phyloP scores from a whole-genome alignment of 2,329 filamentous ascomycete genomes.

The Ophiosphaerella narmari region DNA sequence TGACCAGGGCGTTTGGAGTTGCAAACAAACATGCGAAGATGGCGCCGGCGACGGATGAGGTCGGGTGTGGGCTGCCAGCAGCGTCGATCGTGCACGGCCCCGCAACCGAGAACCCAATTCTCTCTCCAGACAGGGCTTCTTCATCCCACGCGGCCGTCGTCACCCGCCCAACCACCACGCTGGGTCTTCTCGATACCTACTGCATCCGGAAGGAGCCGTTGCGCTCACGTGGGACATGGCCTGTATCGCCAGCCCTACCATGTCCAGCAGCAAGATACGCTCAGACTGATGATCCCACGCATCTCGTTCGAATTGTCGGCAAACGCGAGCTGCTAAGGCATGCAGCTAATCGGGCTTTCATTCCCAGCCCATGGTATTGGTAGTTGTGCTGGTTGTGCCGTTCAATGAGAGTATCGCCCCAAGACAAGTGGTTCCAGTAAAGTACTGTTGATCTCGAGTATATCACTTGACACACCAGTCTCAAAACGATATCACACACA shows the following conservation, averaged over 20 bases:
- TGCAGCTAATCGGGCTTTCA: neutral
- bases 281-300: neutral
- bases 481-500: too few species aligned
- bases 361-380: neutral
- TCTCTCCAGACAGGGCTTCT: slow-evolving; percentile 3
- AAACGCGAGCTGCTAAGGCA: neutral
- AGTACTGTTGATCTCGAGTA: too few species aligned
- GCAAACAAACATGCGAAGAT: neutral
- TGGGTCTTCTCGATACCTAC: slow-evolving; percentile 26
- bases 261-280: neutral
- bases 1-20: neutral
- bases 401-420: too few species aligned
- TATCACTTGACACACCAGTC: too few species aligned
- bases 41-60: neutral
- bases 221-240: neutral
- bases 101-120: slow-evolving; percentile 9
- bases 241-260: slow-evolving; percentile 5
- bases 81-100: slow-evolving; percentile 9
- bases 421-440: too few species aligned
- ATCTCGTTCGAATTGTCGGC: neutral
- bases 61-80: slow-evolving; percentile 1
- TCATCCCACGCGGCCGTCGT: slow-evolving; percentile 12
- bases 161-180: slow-evolving; percentile 12
- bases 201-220: slow-evolving; percentile 16
- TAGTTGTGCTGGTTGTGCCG: too few species aligned